phyloP scores from a whole-genome alignment of 306 rosid genomes.

The Sindora glabra region DNA sequence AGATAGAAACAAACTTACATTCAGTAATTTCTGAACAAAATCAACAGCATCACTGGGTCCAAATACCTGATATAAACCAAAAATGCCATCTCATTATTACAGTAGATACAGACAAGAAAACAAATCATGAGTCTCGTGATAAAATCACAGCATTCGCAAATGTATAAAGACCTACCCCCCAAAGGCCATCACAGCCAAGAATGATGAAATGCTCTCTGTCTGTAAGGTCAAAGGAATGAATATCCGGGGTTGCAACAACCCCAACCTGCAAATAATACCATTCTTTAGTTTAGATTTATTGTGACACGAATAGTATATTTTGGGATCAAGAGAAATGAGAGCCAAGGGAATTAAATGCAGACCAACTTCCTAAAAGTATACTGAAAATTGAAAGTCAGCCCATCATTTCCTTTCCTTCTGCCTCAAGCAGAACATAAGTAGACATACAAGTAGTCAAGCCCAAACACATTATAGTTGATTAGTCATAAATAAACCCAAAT shows the following conservation, averaged over 20 bases:
- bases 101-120: slow-evolving; percentile 10
- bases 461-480: not conserved
- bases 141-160: not conserved
- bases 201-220: slow-evolving; percentile 76
- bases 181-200: slow-evolving; percentile 93
- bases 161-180: slow-evolving; percentile 60
- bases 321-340: no score
- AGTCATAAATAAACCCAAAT: not conserved
- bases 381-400: no score
- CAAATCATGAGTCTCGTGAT: not conserved
- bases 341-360: no score
- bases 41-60: slow-evolving; percentile 93
- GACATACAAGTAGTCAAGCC: not conserved
- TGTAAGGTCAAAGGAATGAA: slow-evolving; percentile 72
- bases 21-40: slow-evolving; percentile 71
- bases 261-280: slow-evolving; percentile 61
- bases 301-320: no score
- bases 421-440: no score
- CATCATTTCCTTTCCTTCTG: no score
- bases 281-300: slow-evolving; percentile 5
- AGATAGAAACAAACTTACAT: slow-evolving; percentile 31
- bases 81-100: slow-evolving; percentile 3
- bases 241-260: slow-evolving; percentile 67
- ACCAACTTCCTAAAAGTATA: no score
- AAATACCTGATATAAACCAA: slow-evolving; percentile 53